Conservation (phyloP, 768 basidiomycete species). For the Rhodosporidiobolus sp. region DNA sequence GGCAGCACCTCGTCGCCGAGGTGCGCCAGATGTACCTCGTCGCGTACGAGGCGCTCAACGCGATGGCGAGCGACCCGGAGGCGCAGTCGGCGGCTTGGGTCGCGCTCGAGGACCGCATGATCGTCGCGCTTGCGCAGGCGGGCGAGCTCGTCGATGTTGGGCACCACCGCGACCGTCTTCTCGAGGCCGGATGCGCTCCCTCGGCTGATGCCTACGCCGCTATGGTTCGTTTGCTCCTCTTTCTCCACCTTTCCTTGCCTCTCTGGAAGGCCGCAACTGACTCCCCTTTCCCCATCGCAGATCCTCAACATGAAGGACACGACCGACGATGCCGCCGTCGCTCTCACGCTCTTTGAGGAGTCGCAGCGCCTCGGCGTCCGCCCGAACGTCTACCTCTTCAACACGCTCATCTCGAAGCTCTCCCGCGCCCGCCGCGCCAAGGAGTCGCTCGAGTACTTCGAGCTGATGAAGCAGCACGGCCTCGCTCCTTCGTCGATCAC, state of each 20-base stretch:
- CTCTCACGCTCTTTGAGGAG: conserved; percentile 78
- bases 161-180: conserved; percentile 70
- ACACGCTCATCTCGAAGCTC: conserved; percentile 94
- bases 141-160: conserved; percentile 78
- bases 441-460: conserved; percentile 79
- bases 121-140: conserved; percentile 75
- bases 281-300: neutral
- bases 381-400: conserved; percentile 86
- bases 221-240: conserved; percentile 57
- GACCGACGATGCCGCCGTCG: conserved; percentile 89
- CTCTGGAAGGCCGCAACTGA: neutral
- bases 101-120: conserved; percentile 79
- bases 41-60: conserved; percentile 62
- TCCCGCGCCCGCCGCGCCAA: conserved; percentile 92
- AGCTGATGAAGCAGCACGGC: conserved; percentile 67
- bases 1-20: conserved; percentile 58
- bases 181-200: conserved; percentile 72
- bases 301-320: conserved; percentile 74
- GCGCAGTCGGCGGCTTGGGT: conserved; percentile 65
- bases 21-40: conserved; percentile 65
- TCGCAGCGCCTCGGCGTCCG: conserved; percentile 63
- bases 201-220: conserved; percentile 88
- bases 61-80: conserved; percentile 54
- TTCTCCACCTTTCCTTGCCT: neutral
- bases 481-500: conserved; percentile 77